Evolutionary conservation across 2,329 filamentous ascomycete species (phyloP).

Genomic region (Purpureocillium lavendulum): DNA sequence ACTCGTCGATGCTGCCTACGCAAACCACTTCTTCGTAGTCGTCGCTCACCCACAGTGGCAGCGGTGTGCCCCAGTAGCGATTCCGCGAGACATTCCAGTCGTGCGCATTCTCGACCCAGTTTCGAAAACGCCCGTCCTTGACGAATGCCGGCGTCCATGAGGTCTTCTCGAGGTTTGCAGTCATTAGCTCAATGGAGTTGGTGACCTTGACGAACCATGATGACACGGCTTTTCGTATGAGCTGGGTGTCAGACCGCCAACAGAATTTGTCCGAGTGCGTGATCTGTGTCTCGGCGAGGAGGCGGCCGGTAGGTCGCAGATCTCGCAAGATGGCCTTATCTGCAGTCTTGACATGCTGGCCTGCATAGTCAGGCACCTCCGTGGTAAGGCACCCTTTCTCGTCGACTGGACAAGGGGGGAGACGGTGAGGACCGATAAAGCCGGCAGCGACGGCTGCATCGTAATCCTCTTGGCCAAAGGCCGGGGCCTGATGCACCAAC

Average conservation of each 20-base stretch:
- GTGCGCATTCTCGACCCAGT: slow-evolving; percentile 82
- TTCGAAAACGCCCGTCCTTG: slow-evolving; percentile 84
- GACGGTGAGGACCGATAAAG: slow-evolving; percentile 65
- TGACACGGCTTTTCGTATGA: slow-evolving; percentile 90
- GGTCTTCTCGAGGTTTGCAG: slow-evolving; percentile 82
- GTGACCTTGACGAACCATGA: slow-evolving; percentile 92
- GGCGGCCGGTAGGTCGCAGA: slow-evolving; percentile 65
- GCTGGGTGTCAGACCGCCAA: slow-evolving; percentile 85
- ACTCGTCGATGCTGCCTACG: slow-evolving; percentile 74
- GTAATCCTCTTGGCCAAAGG: slow-evolving; percentile 96
- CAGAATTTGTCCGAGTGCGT: slow-evolving; percentile 92
- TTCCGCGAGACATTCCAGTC: slow-evolving; percentile 96
- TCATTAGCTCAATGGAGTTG: slow-evolving; percentile 77
- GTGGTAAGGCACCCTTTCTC: slow-evolving; percentile 71
- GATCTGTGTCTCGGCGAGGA: slow-evolving; percentile 80
- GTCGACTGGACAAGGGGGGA: slow-evolving; percentile 88
- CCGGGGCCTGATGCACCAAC: slow-evolving; percentile 87
- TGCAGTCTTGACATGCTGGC: slow-evolving; percentile 83
- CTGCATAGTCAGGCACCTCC: slow-evolving; percentile 71
- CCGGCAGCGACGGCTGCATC: slow-evolving; percentile 68
- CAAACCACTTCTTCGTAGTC: slow-evolving; percentile 82
- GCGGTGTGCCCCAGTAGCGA: slow-evolving; percentile 90
- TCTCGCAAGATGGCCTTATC: slow-evolving; percentile 91
- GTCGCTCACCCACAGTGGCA: slow-evolving; percentile 87
- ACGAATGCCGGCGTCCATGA: slow-evolving; percentile 84